These are phyloP conservation scores for Prunus fruticosa DNA, from an alignment of 306 rosid genomes.

Conservation along the genomic window DNA sequence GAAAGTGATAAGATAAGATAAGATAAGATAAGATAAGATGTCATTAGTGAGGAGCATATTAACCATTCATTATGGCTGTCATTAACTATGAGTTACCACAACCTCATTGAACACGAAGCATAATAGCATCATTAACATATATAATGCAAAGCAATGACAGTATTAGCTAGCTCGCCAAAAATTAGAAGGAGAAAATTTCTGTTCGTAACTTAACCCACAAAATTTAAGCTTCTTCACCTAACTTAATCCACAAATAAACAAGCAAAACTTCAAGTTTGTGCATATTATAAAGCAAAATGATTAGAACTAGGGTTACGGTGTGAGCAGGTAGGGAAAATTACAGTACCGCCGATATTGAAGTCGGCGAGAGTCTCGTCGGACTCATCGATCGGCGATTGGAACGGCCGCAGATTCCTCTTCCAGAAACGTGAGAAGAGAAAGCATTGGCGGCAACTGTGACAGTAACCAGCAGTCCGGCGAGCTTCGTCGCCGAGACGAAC, in stretches of 20 bases:
- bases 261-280: background rate
- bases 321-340: background rate
- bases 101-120: background rate
- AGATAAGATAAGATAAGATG: background rate
- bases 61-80: background rate
- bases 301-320: background rate
- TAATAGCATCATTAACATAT: no score
- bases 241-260: background rate
- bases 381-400: conserved; percentile 75
- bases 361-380: conserved; percentile 64
- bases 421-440: conserved; percentile 58
- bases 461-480: conserved; percentile 61
- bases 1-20: background rate
- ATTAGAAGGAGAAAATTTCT: no score
- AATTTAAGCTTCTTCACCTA: background rate
- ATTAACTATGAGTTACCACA: background rate
- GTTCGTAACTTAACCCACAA: background rate
- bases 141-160: no score
- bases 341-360: conserved; percentile 53
- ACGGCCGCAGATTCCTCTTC: conserved; percentile 57
- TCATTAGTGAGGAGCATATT: background rate
- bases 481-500: conserved; percentile 70
- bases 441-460: conserved; percentile 77
- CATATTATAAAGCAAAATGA: background rate
- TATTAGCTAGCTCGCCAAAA: no score